Evolutionary conservation across 139 green algal species (phyloP).

Genomic region (Yamagishiella unicocca): DNA sequence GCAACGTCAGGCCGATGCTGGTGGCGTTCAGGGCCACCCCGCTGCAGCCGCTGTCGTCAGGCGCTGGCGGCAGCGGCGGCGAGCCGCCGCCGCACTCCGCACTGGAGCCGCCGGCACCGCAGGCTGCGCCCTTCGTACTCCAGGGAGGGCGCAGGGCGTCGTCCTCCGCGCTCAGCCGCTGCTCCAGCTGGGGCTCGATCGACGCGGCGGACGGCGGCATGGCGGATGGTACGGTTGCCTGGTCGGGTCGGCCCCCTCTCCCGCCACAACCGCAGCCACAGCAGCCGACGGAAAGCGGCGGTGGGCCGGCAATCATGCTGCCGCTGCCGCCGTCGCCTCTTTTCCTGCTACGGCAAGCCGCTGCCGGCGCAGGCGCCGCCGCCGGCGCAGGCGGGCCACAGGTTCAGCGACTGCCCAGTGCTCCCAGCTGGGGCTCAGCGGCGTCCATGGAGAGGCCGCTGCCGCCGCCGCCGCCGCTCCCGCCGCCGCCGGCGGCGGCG

Average conservation of each 20-base stretch:
- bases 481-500: too few species aligned
- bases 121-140: not conserved
- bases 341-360: not conserved
- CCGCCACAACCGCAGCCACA: too few species aligned
- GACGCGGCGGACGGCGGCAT: not conserved
- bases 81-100: too few species aligned
- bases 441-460: not conserved
- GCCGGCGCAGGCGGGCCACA: not conserved
- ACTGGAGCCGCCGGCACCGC: not conserved
- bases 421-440: not conserved
- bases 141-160: not conserved
- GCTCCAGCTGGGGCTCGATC: constrained; percentile 13
- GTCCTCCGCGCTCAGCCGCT: not conserved
- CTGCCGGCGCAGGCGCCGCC: not conserved
- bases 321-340: not conserved
- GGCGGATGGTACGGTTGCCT: not conserved
- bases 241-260: too few species aligned
- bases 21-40: too few species aligned
- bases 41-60: too few species aligned
- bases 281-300: not conserved
- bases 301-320: too few species aligned
- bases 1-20: too few species aligned
- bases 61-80: not conserved
- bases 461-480: not conserved
- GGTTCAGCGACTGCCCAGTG: not conserved